phyloP scores from a whole-genome alignment of 441 rosid species.

The Theobroma grandiflorum region DNA sequence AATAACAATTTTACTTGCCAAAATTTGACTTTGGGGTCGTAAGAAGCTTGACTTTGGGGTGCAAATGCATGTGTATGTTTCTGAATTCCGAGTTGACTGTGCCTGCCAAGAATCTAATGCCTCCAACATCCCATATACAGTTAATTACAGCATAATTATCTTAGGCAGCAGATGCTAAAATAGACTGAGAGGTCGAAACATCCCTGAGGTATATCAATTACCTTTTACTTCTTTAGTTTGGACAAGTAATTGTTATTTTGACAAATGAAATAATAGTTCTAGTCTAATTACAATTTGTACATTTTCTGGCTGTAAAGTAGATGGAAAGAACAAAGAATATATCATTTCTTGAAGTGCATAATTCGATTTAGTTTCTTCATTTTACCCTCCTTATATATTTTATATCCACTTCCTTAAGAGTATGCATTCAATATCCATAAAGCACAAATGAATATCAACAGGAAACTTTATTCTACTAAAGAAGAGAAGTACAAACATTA shows the following conservation, averaged over 20 bases:
- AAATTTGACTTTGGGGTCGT: background rate
- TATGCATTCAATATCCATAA: background rate
- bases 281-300: no score
- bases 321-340: no score
- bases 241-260: background rate
- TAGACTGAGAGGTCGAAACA: background rate
- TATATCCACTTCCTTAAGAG: no score
- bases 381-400: no score
- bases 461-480: background rate
- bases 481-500: background rate
- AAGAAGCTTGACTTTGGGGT: slow-evolving; percentile 16
- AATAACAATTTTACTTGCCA: background rate
- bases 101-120: background rate
- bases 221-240: no score
- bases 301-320: no score
- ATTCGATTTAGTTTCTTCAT: no score
- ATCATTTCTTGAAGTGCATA: no score
- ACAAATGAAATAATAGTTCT: no score
- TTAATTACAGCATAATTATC: background rate
- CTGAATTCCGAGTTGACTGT: background rate
- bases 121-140: background rate
- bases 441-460: background rate
- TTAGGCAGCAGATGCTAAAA: background rate
- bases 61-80: slow-evolving; percentile 21
- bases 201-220: background rate